Conservation (phyloP, 1,139 yeast genomes). For the Scheffersomyces lignicola region DNA sequence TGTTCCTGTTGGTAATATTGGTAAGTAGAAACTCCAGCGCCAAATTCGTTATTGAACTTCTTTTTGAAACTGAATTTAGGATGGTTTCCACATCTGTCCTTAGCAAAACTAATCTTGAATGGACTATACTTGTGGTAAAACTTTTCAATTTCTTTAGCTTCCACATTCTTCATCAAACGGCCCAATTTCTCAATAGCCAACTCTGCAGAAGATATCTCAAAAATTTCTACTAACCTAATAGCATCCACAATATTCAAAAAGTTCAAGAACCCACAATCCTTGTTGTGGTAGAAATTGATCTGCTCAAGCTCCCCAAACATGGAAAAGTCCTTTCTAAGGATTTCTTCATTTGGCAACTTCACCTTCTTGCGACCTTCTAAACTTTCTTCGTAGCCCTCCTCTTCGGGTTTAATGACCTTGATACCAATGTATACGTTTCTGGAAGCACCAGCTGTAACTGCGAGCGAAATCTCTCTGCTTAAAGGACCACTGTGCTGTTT, state of each 20-base stretch:
- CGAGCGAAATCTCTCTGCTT: slow-evolving; percentile 37
- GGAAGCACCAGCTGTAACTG: slow-evolving; percentile 51
- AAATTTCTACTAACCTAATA: slow-evolving; percentile 33
- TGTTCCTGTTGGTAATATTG: slow-evolving; percentile 12
- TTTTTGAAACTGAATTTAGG: slow-evolving; percentile 46
- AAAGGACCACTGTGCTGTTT: slow-evolving; percentile 45
- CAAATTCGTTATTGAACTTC: slow-evolving; percentile 18
- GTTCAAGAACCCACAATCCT: slow-evolving; percentile 48
- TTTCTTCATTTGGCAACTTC: slow-evolving; percentile 41
- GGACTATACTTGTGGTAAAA: slow-evolving; percentile 40
- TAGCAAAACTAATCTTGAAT: slow-evolving; percentile 47
- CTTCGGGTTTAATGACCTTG: slow-evolving; percentile 23
- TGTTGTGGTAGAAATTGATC: slow-evolving; percentile 46
- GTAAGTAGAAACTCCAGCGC: slow-evolving; percentile 12
- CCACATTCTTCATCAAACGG: slow-evolving; percentile 13
- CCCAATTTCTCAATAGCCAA: slow-evolving; percentile 10
- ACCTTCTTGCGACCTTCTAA: slow-evolving; percentile 15
- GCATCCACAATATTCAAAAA: slow-evolving; percentile 43
- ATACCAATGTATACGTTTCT: slow-evolving; percentile 50
- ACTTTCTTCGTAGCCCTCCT: slow-evolving; percentile 6
- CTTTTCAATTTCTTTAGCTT: slow-evolving; percentile 23
- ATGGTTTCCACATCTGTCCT: slow-evolving; percentile 50
- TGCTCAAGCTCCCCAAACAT: slow-evolving; percentile 47
- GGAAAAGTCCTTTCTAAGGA: slow-evolving; percentile 38
- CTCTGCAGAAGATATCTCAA: slow-evolving; percentile 23